Base-by-base conservation (phyloP, 257 asterid species). In the Nicotiana tomentosiformis region DNA sequence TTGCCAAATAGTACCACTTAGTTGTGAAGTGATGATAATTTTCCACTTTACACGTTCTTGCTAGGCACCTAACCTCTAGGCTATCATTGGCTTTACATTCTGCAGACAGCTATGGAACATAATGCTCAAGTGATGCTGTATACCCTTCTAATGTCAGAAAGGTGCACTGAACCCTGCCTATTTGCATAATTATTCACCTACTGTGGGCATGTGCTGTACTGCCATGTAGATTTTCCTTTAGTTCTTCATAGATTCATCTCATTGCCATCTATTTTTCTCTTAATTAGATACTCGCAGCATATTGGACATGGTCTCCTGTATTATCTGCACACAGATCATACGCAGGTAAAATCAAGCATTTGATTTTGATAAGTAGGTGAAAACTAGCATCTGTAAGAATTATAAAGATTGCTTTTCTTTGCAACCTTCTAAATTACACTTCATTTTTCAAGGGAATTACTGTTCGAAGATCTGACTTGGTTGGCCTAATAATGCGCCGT, bases 401-500 rank as follows among this genome's bases (percentile, higher is more conserved):
- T 20, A 3, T 39, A 76, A 17, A 62, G 64, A 77, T 23, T 53
- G 23, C 74, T n/a, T 62, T 57, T 78, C 58, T 57, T 81, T 84
- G 82, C 66, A 83, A 30, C 82, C 33, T 33, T 70, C 78, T 70
- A 81, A 78, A 7, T 77, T 65, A 79, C 64, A 84, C 43, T 72
- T 56, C 68, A 20, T 66, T 77, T 89, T 81, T 86, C 83, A 78
- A 96, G 99, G 99, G 99, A 80, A 90, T 96, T 26, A 85, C 92
- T 76, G 95, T 93, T 15, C 89, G 81, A 88, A 90, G 99, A 88
- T 92, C 97, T 39, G 97, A 96, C 87, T 84, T 94, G 84, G 84
- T 93, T 72, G 98, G 98, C 85, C 93, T 96, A 66, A 90, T 96
- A 80, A 93, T 96, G 93, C 97, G 98, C n/a, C 98, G 99, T 77